phyloP scores from a whole-genome alignment of 176 grass and related monocot genomes.

The Zea mays region DNA sequence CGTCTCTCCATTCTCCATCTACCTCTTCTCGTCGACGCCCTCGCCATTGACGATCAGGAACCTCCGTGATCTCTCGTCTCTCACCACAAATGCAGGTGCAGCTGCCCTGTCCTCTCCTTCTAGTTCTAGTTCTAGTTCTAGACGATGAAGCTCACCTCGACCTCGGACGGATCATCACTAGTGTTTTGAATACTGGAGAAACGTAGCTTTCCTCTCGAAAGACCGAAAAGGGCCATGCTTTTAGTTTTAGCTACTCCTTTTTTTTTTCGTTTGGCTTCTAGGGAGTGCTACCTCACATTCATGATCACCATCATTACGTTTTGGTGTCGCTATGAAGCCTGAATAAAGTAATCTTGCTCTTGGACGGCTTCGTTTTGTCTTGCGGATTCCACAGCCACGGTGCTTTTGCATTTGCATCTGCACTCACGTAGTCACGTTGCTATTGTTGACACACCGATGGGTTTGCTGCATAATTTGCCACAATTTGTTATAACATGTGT shows the following conservation, averaged over 20 bases:
- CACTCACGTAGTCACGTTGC: background rate
- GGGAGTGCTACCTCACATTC: background rate
- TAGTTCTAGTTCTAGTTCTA: background rate
- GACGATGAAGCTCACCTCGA: slow-evolving; percentile 1
- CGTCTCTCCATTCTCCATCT: too few species aligned
- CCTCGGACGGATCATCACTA: slow-evolving; percentile 11
- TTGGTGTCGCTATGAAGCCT: background rate
- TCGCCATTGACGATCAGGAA: too few species aligned
- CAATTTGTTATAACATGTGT: too few species aligned
- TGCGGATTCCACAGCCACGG: background rate
- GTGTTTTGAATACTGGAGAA: slow-evolving; percentile 15
- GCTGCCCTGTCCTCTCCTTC: background rate
- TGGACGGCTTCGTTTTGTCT: slow-evolving; percentile 5
- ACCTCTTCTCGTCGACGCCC: too few species aligned
- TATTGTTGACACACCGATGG: background rate
- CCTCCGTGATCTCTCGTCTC: too few species aligned
- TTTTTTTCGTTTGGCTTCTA: background rate
- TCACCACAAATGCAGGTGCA: background rate
- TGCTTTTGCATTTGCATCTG: background rate
- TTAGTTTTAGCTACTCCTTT: slow-evolving; percentile 1
- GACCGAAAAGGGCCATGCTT: background rate
- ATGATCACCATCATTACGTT: slow-evolving; percentile 4
- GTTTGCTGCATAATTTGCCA: too few species aligned
- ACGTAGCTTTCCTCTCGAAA: slow-evolving; percentile 17
- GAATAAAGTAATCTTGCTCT: slow-evolving; percentile 17